Evolutionary conservation across 192 early-diverging fungal species (phyloP).

Genomic region (Gonapodya sp.): DNA sequence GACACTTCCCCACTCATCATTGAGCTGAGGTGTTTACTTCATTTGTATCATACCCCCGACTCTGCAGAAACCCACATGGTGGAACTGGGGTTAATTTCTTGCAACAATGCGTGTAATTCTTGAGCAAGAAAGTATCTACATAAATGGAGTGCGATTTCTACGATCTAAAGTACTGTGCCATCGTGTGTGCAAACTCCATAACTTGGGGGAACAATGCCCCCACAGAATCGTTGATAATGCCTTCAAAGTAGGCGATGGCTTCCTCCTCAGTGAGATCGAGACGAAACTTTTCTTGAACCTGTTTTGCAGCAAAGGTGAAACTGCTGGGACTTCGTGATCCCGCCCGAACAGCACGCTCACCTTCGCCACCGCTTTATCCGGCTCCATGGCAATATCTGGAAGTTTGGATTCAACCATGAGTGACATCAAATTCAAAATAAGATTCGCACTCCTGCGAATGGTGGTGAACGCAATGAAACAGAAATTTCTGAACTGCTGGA

Average conservation of each 20-base stretch:
- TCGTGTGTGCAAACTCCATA: slow-evolving; percentile 92
- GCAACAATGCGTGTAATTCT: no score
- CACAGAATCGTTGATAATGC: slow-evolving; percentile 85
- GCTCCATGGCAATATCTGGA: slow-evolving; percentile 95
- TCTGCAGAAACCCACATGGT: neutral
- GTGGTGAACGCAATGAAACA: slow-evolving; percentile 94
- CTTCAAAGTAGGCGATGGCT: slow-evolving; percentile 89
- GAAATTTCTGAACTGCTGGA: slow-evolving; percentile 84
- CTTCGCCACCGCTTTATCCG: slow-evolving; percentile 93
- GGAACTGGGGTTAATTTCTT: slow-evolving; percentile 1
- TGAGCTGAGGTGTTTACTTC: no score
- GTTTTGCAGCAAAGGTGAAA: neutral
- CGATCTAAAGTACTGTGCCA: neutral
- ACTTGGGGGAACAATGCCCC: slow-evolving; percentile 95
- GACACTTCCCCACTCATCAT: no score
- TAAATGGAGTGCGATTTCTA: no score
- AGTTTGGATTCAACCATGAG: slow-evolving; percentile 97
- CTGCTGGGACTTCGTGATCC: neutral
- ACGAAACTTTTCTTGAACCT: slow-evolving; percentile 94
- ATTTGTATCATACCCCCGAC: no score
- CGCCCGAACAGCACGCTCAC: slow-evolving; percentile 24
- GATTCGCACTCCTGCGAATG: slow-evolving; percentile 82
- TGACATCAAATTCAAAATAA: slow-evolving; percentile 94
- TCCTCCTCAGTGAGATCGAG: slow-evolving; percentile 83
- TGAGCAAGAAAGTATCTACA: no score